Evolutionary conservation across 495 filamentous ascomycete genomes (phyloP).

Genomic region (Neurospora sp.): DNA sequence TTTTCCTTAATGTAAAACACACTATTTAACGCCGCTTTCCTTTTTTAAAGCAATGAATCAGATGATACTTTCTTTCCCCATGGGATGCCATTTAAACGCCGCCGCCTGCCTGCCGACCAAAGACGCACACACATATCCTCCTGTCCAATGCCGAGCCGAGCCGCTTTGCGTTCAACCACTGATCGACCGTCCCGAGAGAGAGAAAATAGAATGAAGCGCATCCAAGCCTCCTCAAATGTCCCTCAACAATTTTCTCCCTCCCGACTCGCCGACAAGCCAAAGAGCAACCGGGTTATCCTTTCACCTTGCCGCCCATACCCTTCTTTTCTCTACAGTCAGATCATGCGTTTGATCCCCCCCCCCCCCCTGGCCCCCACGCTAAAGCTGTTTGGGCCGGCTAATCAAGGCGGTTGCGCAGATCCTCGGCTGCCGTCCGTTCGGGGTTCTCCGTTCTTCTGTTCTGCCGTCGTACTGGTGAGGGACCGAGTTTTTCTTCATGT

Average conservation of each 20-base stretch:
- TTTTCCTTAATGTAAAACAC: neutral
- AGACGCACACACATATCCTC: neutral
- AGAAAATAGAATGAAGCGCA: too few species aligned
- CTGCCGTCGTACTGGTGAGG: neutral
- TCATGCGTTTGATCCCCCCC: neutral
- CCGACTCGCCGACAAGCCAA: neutral
- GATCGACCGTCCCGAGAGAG: neutral
- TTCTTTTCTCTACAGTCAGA: neutral
- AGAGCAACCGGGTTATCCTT: neutral
- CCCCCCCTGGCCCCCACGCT: neutral
- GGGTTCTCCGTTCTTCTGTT: neutral
- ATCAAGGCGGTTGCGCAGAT: neutral
- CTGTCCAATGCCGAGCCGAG: neutral
- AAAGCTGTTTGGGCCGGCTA: neutral
- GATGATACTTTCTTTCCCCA: neutral
- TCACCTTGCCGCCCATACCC: neutral
- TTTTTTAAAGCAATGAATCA: neutral
- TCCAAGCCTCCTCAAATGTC: too few species aligned
- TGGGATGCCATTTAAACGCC: neutral
- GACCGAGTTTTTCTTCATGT: neutral
- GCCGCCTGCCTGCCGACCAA: neutral
- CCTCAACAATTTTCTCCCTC: neutral
- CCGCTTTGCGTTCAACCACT: neutral
- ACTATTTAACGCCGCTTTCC: neutral
- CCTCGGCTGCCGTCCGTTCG: neutral